Evolutionary conservation across 208 protist genomes (phyloP), one percentile per base, ranked within the genome.

Genomic region (Porcisia deanei): DNA sequence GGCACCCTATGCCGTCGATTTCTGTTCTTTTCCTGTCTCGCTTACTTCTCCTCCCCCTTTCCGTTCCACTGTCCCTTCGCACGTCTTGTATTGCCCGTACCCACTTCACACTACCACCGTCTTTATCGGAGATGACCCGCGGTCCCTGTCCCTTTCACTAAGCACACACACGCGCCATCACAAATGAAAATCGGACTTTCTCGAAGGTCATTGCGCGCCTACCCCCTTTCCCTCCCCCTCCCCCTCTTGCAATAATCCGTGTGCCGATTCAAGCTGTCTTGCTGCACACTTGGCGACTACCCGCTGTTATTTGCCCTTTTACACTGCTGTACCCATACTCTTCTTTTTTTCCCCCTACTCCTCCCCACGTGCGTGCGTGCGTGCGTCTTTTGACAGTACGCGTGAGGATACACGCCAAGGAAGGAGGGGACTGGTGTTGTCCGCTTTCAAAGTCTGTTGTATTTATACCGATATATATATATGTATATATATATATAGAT

Each of bases 341-440:
- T 77, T 58, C 77, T 55, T 71, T 55, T 71, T 75, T 55, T 67
- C 75, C 58, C 70, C 25, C 74, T 60, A 3, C 47, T 78, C 16
- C 39, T 70, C 53, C n/a, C 18, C 54, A 12, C 41, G 34, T 22
- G 30, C 34, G 22, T 64, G 59, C 12, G 16, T n/a, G 59, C 52
- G 16, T 54, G 14, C 52, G 20, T 18, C 12, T 18, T 18, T 18
- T 10, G 52, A 22, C 52, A 22, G 16, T 10, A 18, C 20, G 20
- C 34, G 59, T 64, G 34, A 20, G 16, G 34, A 4, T 61, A 61
- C 37, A 30, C 30, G 30, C 30, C 25, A 22, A 61, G 12, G 2
- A 12, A 61, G 25, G 25, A 10, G 7, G 8, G 37, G 57, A 39
- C n/a, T 10, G 57, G 22, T 61, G 57, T 37, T 30, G 30, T 30